Conservation (phyloP, 768 basidiomycete species). For the Mycena vulgaris region DNA sequence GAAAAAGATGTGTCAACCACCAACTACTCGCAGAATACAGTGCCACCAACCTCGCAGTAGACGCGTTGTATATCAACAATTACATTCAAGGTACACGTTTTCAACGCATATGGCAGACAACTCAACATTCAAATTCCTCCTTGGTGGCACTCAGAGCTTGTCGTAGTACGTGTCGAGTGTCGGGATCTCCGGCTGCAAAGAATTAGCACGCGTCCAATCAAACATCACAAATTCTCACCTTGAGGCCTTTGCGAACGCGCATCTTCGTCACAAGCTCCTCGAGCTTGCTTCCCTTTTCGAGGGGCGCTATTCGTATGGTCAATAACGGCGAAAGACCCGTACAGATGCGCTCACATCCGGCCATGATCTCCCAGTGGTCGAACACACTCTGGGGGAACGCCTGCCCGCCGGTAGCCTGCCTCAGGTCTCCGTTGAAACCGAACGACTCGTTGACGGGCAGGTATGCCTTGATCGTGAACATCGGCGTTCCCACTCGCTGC, state of each 20-base stretch:
- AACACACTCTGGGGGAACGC: conserved; percentile 98
- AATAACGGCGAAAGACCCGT: conserved; percentile 13
- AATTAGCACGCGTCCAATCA: conserved; percentile 21
- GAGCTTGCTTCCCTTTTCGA: conserved; percentile 93
- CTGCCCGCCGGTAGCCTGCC: conserved; percentile 93
- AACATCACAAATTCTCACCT: conserved; percentile 60
- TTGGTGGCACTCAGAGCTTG: conserved; percentile 73
- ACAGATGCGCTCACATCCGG: conserved; percentile 70
- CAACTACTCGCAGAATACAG: not conserved
- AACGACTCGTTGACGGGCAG: conserved; percentile 93
- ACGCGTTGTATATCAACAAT: conserved; percentile 25
- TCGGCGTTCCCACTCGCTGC: conserved; percentile 96
- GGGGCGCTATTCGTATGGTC: conserved; percentile 64
- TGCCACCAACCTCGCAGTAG: conserved; percentile 8
- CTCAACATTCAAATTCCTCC: conserved; percentile 21
- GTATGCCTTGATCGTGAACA: conserved; percentile 99
- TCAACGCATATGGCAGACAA: conserved; percentile 19
- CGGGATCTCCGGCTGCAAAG: conserved; percentile 85
- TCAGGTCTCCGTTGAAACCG: conserved; percentile 98
- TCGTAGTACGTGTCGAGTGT: conserved; percentile 93
- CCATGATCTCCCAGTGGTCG: conserved; percentile 93
- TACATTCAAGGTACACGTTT: conserved; percentile 19
- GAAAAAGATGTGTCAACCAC: conserved; percentile 11
- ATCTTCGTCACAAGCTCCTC: conserved; percentile 88
- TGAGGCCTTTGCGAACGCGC: conserved; percentile 95